phyloP scores from a whole-genome alignment of 2,329 filamentous ascomycete species.

The Beauveria varroae region DNA sequence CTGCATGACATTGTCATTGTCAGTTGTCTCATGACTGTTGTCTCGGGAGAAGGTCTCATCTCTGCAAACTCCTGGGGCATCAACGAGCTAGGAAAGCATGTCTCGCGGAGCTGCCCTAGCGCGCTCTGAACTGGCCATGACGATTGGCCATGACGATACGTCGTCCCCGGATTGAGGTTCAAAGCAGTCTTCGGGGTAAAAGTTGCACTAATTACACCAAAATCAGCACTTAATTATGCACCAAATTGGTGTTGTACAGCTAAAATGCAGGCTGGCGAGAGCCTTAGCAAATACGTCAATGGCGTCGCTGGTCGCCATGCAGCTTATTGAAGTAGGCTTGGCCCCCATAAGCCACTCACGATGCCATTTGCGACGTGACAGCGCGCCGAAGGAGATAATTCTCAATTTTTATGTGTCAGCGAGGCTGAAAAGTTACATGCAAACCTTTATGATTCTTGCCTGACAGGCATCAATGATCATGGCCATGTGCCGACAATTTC shows the following conservation, averaged over 20 bases:
- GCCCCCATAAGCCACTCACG: background rate
- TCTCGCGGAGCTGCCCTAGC: no score
- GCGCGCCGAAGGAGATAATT: background rate
- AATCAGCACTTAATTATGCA: background rate
- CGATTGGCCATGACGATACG: no score
- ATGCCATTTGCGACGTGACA: background rate
- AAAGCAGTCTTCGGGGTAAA: background rate
- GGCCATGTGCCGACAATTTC: background rate
- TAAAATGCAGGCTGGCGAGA: background rate
- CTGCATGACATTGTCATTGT: no score
- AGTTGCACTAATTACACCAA: no score
- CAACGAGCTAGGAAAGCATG: no score
- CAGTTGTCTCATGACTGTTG: no score
- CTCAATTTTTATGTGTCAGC: background rate
- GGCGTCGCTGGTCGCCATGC: background rate
- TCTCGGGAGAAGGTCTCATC: no score
- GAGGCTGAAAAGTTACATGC: background rate
- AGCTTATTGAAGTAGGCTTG: background rate
- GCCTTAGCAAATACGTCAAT: background rate
- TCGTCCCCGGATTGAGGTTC: background rate
- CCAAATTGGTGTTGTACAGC: background rate
- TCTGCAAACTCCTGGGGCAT: no score
- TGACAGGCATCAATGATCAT: background rate
- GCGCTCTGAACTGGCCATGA: no score
- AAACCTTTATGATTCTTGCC: background rate